phyloP scores from a whole-genome alignment of 345 rosid species.

The Gossypium turneri region DNA sequence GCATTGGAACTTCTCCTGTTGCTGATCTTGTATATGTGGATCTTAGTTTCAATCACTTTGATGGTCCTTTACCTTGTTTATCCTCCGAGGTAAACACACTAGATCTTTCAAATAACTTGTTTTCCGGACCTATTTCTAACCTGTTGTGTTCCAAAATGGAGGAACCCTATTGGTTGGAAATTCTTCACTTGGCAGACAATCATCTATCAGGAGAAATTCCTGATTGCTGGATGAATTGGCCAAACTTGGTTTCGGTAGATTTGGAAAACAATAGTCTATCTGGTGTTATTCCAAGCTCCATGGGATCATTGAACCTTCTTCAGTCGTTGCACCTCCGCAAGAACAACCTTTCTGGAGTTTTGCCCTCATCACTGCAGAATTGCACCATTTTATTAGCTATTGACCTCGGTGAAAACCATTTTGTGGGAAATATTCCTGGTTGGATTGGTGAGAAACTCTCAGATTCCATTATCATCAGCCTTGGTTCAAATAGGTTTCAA shows the following conservation, averaged over 20 bases:
- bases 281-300: conserved; percentile 24
- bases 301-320: conserved; percentile 14
- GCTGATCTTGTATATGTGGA: background rate
- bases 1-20: background rate
- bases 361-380: conserved; percentile 6
- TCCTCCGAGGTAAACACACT: background rate
- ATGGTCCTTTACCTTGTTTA: conserved; percentile 16
- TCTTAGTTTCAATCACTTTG: conserved; percentile 20
- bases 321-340: conserved; percentile 18
- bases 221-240: conserved; percentile 26
- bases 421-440: background rate
- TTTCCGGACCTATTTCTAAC: conserved; percentile 19
- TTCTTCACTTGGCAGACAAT: conserved; percentile 21
- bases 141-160: conserved; percentile 12
- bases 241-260: background rate
- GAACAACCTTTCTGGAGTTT: conserved; percentile 6
- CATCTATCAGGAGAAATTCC: conserved; percentile 24
- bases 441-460: conserved; percentile 15
- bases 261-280: conserved; percentile 12
- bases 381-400: background rate
- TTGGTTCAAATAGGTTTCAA: conserved; percentile 17
- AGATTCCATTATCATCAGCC: background rate
- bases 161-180: background rate
- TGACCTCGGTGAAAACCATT: conserved; percentile 7
- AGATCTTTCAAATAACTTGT: conserved; percentile 28